Evolutionary conservation across 2,329 filamentous ascomycete species (phyloP), one percentile per base, ranked within the genome.

Genomic region (Zymoseptoria crescenta): DNA sequence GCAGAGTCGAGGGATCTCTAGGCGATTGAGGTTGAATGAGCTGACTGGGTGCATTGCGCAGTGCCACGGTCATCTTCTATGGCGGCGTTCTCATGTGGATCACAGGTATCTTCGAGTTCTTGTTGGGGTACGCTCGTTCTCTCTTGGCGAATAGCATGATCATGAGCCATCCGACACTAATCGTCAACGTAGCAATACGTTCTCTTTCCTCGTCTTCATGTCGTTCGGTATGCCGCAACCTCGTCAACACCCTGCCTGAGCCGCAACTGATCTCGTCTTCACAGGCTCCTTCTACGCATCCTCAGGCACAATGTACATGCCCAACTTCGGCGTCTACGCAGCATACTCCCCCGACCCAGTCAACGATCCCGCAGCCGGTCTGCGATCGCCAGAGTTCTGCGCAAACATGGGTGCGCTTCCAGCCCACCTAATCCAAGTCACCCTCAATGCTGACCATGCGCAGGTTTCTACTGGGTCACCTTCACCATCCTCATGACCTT

Each of bases 161-260:
- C 4, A 1, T 10, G 8, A 5, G 4, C 16, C 21, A n/a, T 29
- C 28, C 8, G 16, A 3, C 8, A 19, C 16, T 52, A 13, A 45
- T 30, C 51, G 20, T 7, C 4, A 5, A 13, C 10, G 24, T 24
- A 52, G 64, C 45, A 65, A 65, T 48, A 65, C 64, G 1, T 65
- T 65, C 21, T 62, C 64, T 16, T 65, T 65, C 57, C 50, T 65
- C 41, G 64, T 65, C 21, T 65, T 65, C 58, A 61, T 61, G 51
- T 55, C 57, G 6, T 65, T 65, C 52, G 62, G 63, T 63, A 60
- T 50, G n/a, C n/a, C n/a, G n/a, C n/a, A n/a, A n/a, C n/a, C n/a
- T n/a, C n/a, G n/a, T n/a, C n/a, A n/a, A n/a, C n/a, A n/a, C n/a
- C n/a, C n/a, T n/a, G n/a, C n/a, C n/a, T n/a, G n/a, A n/a, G n/a